Evolutionary conservation across 768 basidiomycete species (phyloP).

Genomic region (Mycena galericulata): DNA sequence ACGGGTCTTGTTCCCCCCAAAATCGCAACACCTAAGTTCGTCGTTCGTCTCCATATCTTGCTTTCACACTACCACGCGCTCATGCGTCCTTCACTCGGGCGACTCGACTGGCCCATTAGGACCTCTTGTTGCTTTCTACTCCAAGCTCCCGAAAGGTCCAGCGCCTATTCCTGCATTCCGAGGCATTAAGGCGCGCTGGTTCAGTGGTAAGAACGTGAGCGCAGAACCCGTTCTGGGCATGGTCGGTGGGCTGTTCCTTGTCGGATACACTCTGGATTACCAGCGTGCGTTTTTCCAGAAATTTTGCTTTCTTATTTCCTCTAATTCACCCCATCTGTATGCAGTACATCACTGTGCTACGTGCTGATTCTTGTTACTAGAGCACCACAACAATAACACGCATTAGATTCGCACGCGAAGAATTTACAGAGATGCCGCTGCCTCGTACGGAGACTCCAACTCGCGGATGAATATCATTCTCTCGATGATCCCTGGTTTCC

Average conservation of each 20-base stretch:
- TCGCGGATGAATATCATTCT: no score
- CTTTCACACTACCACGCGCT: background rate
- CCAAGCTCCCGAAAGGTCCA: constrained; percentile 69
- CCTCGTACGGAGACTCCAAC: no score
- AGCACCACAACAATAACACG: background rate
- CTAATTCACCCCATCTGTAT: background rate
- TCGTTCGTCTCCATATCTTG: constrained; percentile 57
- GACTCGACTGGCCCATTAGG: constrained; percentile 71
- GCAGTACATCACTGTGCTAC: background rate
- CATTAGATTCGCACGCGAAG: no score
- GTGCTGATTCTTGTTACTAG: background rate
- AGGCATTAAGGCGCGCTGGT: background rate
- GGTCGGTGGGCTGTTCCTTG: background rate
- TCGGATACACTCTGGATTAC: background rate
- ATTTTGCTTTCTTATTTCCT: background rate
- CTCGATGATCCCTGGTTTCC: no score
- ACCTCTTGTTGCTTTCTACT: constrained; percentile 83
- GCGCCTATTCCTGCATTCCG: background rate
- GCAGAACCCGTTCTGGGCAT: background rate
- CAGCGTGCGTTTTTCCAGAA: background rate
- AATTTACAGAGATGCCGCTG: no score
- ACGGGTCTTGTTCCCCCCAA: constrained; percentile 83
- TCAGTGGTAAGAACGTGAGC: background rate
- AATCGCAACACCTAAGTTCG: constrained; percentile 77
- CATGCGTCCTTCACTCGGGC: constrained; percentile 63